These are phyloP conservation scores for Kluyveromyces marxianus DNA, from an alignment of 1,139 yeast genomes.

Conservation along the genomic window DNA sequence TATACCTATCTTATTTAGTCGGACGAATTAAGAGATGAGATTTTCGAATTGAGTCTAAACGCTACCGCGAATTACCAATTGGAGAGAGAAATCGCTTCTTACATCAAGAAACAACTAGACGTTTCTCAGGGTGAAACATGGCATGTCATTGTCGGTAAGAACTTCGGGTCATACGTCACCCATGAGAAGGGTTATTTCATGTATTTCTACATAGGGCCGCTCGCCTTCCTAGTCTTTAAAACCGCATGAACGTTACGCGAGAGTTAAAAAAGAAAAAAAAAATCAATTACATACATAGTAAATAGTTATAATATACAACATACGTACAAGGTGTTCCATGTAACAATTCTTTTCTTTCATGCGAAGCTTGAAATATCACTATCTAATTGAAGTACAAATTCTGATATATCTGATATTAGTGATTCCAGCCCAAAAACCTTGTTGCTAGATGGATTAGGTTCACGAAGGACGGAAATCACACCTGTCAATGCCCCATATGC, in stretches of 20 bases:
- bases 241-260: conserved; percentile 37
- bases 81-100: conserved; percentile 75
- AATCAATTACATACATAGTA: not conserved
- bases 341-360: not conserved
- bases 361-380: not conserved
- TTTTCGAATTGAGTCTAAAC: conserved; percentile 51
- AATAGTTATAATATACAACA: not conserved
- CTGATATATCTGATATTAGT: not conserved
- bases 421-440: not conserved
- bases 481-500: not conserved
- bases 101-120: conserved; percentile 69
- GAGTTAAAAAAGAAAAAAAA: no score
- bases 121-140: conserved; percentile 70
- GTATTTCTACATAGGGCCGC: conserved; percentile 74
- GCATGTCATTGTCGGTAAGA: conserved; percentile 93
- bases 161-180: conserved; percentile 89
- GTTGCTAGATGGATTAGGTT: not conserved
- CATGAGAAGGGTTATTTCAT: conserved; percentile 79
- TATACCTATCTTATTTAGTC: conserved; percentile 27
- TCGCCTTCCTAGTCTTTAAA: conserved; percentile 77
- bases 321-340: not conserved
- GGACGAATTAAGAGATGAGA: conserved; percentile 51
- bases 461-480: not conserved
- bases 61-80: conserved; percentile 43
- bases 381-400: not conserved